These are phyloP conservation scores for Hysterium pulicare DNA, from an alignment of 2,329 filamentous ascomycete species.

Conservation along the genomic window DNA sequence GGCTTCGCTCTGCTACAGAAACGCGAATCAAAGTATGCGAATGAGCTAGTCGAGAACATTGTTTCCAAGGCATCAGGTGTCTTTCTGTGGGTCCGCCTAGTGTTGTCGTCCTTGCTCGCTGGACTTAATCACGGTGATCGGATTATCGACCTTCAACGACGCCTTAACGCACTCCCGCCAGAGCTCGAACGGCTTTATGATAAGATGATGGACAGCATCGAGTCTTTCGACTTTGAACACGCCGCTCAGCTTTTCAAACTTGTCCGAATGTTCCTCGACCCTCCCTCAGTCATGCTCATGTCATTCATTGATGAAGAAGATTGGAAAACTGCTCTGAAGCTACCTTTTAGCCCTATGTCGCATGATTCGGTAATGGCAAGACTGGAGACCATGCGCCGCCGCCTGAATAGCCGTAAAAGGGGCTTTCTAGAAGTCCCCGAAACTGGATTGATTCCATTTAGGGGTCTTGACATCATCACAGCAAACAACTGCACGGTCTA, in stretches of 20 bases:
- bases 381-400: conserved; percentile 1
- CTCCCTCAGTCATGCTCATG: background rate
- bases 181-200: conserved; percentile 4
- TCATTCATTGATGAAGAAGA: conserved; percentile 2
- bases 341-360: background rate
- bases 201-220: background rate
- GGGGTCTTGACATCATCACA: too few species aligned
- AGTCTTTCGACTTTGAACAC: background rate
- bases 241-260: background rate
- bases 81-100: conserved; percentile 6
- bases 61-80: conserved; percentile 2
- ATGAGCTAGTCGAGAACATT: background rate
- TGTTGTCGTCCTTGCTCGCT: conserved; percentile 1
- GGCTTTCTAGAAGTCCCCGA: conserved; percentile 3
- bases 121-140: conserved; percentile 4
- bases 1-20: background rate
- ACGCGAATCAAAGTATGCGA: background rate
- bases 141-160: conserved; percentile 2
- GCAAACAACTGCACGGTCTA: too few species aligned
- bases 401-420: conserved; percentile 1
- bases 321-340: background rate
- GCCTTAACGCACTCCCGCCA: conserved; percentile 1
- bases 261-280: background rate
- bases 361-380: background rate
- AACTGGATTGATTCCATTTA: too few species aligned